Conservation (phyloP, 495 filamentous ascomycete species). For the Neurospora terricola region DNA sequence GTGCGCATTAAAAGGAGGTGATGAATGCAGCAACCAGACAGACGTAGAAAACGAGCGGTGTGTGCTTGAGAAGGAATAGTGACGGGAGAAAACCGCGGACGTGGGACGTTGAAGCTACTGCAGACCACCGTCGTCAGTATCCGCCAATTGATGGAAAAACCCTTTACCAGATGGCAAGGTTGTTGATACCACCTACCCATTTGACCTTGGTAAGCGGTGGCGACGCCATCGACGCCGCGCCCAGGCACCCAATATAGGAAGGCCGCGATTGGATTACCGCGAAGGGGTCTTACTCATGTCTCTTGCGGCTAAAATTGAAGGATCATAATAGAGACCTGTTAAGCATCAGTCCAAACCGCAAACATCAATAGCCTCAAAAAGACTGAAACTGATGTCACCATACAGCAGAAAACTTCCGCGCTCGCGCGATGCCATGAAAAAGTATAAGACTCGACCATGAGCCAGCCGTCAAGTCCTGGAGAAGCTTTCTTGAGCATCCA, state of each 20-base stretch:
- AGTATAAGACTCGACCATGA: neutral
- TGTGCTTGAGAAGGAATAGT: neutral
- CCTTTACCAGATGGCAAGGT: neutral
- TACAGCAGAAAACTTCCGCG: neutral
- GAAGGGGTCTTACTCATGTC: neutral
- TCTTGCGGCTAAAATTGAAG: neutral
- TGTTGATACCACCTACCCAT: neutral
- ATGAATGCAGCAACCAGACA: neutral
- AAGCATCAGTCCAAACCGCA: neutral
- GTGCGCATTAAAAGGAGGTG: neutral
- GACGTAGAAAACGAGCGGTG: neutral
- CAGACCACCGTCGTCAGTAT: neutral
- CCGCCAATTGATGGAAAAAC: neutral
- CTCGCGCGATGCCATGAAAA: neutral
- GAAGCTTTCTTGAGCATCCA: neutral
- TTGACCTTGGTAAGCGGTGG: neutral
- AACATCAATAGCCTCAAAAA: neutral
- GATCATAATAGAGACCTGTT: neutral
- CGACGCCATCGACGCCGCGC: neutral
- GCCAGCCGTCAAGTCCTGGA: neutral
- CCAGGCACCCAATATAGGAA: neutral
- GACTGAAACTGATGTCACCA: neutral
- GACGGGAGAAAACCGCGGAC: neutral
- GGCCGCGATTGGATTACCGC: neutral
- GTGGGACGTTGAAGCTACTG: neutral